Conservation (phyloP, 2,329 filamentous ascomycete genomes). For the Diaporthe sp. region DNA sequence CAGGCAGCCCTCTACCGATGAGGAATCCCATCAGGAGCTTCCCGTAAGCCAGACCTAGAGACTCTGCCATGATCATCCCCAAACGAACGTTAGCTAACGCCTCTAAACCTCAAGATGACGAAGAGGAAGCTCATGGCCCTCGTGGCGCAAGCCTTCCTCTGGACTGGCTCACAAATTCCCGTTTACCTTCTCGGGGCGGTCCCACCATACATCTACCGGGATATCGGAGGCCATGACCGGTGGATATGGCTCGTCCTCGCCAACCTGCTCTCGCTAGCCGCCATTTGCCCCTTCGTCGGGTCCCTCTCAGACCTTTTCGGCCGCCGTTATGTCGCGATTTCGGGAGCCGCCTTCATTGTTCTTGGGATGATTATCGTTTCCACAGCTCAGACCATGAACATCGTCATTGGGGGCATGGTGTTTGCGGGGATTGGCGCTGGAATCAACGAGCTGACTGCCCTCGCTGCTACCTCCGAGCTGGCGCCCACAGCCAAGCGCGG, state of each 20-base stretch:
- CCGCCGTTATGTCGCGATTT: slow-evolving; percentile 68
- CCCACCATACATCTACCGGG: slow-evolving; percentile 67
- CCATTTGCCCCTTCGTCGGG: slow-evolving; percentile 74
- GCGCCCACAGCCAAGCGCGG: slow-evolving; percentile 75
- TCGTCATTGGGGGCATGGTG: slow-evolving; percentile 69
- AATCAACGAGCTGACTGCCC: slow-evolving; percentile 75
- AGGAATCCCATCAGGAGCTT: slow-evolving; percentile 29
- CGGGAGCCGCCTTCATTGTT: slow-evolving; percentile 66
- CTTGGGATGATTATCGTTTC: slow-evolving; percentile 71
- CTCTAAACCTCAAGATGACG: slow-evolving; percentile 13
- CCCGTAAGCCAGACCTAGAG: background rate
- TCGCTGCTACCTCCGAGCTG: slow-evolving; percentile 77
- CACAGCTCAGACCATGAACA: slow-evolving; percentile 69
- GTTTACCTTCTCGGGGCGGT: slow-evolving; percentile 62
- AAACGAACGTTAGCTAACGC: background rate
- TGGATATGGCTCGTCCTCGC: slow-evolving; percentile 72
- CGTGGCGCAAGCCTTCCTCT: slow-evolving; percentile 62
- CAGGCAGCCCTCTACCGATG: background rate
- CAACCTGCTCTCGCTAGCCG: slow-evolving; percentile 68
- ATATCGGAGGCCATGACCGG: slow-evolving; percentile 70
- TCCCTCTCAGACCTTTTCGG: slow-evolving; percentile 74
- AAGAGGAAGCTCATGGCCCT: slow-evolving; percentile 36
- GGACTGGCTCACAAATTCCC: slow-evolving; percentile 71
- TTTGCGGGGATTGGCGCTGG: slow-evolving; percentile 75
- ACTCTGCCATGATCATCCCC: background rate